A percentile compares a stretch with the other conserved stretches of the same genome.
phyloP scores from a whole-genome alignment of 805 yeast genomes.

The Ogataea glucozyma region DNA sequence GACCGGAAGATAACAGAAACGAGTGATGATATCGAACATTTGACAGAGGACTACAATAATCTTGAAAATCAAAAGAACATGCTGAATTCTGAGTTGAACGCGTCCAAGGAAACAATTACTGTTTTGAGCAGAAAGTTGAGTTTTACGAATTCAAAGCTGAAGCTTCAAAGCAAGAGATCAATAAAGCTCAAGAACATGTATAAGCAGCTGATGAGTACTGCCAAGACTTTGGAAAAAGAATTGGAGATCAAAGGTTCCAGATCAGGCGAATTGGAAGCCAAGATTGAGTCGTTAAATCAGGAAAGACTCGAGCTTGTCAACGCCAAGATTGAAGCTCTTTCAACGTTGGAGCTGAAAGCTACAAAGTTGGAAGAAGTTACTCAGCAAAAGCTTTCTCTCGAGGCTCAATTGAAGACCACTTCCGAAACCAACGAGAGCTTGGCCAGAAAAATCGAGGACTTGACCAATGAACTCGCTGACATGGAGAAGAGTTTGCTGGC shows the following conservation, averaged over 20 bases:
- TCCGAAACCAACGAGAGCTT: constrained; percentile 3
- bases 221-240: constrained; percentile 21
- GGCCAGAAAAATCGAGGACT: constrained; percentile 14
- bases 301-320: constrained; percentile 18
- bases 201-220: constrained; percentile 22
- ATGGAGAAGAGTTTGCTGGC: constrained; percentile 17
- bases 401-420: constrained; percentile 9
- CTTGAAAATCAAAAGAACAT: constrained; percentile 18
- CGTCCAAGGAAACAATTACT: constrained; percentile 17
- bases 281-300: constrained; percentile 29
- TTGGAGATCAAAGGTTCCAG: constrained; percentile 11
- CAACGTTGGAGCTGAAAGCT: constrained; percentile 23
- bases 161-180: constrained; percentile 20
- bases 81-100: constrained; percentile 19
- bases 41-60: constrained; percentile 18
- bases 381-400: constrained; percentile 11
- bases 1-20: constrained; percentile 8
- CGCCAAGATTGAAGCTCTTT: constrained; percentile 26
- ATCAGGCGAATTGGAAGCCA: constrained; percentile 16
- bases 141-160: constrained; percentile 14
- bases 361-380: constrained; percentile 22
- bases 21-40: constrained; percentile 4
- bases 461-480: constrained; percentile 18
- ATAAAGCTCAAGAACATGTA: constrained; percentile 21
- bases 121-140: constrained; percentile 15